Evolutionary conservation across 495 filamentous ascomycete species (phyloP), one percentile per base, ranked within the genome.

Genomic region (Cudoniella acicularis): DNA sequence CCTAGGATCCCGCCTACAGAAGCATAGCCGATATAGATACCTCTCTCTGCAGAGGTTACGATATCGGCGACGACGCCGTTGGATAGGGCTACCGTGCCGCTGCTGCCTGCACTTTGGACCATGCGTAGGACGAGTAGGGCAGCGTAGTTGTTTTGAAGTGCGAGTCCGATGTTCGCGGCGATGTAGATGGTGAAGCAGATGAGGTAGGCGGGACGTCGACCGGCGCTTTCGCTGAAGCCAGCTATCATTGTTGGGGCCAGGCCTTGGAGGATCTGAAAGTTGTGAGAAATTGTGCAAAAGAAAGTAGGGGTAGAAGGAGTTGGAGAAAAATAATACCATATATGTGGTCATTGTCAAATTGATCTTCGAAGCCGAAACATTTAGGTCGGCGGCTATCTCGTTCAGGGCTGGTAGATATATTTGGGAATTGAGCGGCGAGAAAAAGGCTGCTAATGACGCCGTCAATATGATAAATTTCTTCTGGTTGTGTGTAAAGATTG

Each of bases 341-440:
- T 64, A 86, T 1, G 80, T 79, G 8, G 83, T 86, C 10, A 87
- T 77, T 8, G 83, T 83, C 48, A 89, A 70, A 64, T 88, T 89
- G 56, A 87, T 82, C 48, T n/a, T n/a, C n/a, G n/a, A n/a, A n/a
- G n/a, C n/a, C n/a, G n/a, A n/a, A n/a, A n/a, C n/a, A n/a, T n/a
- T n/a, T n/a, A n/a, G n/a, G n/a, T n/a, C n/a, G n/a, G n/a, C n/a
- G n/a, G n/a, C n/a, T n/a, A n/a, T n/a, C n/a, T n/a, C n/a, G n/a
- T n/a, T n/a, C n/a, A n/a, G n/a, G n/a, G n/a, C n/a, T n/a, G n/a
- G n/a, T n/a, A n/a, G n/a, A n/a, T n/a, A n/a, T n/a, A n/a, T n/a
- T n/a, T n/a, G n/a, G n/a, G n/a, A n/a, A n/a, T n/a, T n/a, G n/a
- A n/a, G n/a, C n/a, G n/a, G n/a, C n/a, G n/a, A n/a, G n/a, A n/a